Base-by-base conservation (phyloP, 2,329 filamentous ascomycete species). In the Fusarium miscanthi region DNA sequence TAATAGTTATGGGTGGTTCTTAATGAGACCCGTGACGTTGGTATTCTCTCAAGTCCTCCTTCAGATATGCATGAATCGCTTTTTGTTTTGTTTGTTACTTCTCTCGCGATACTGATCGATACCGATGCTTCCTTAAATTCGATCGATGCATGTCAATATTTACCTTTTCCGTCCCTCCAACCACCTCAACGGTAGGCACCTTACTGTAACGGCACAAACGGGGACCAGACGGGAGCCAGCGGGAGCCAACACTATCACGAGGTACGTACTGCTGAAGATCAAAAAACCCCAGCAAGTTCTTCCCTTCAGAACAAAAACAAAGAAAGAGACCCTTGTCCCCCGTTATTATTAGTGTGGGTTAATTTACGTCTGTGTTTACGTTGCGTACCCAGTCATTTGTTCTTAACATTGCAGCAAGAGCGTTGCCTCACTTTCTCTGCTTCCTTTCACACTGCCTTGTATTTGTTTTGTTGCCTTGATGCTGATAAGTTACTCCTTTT, bases 221-320 rank as follows among this genome's bases (percentile, higher is more conserved):
- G 70, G 56, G 54, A 38, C 53, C 45, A 52, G 27, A 53, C 70
- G 70, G 70, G 67, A 72, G n/a, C 53, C 61, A 71, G 61, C 45
- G 62, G 66, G 66, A 65, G 52, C 54, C 66, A 70, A 62, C 63
- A 59, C 59, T 48, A 46, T 23, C 54, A 49, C 31, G 46, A 58
- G 56, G 49, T 38, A 70, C 52, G 37, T 59, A 63, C 42, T 49
- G 49, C 30, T 59, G 61, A 30, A 40, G 59, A 70, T 43, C 31
- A 69, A 49, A 37, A 66, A 59, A 48, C 56, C 69, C 35, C 69
- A 41, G 33, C 23, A 42, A 67, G 66, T 70, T 38, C 52, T 56
- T 69, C 54, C 59, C 58, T 51, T 63, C 13, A 37, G 21, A 66
- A 59, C 25, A 43, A 66, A 73, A 51, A 60, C 45, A 63, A 67